phyloP scores from a whole-genome alignment of 2,329 filamentous ascomycete genomes.

The Alternaria dauci region DNA sequence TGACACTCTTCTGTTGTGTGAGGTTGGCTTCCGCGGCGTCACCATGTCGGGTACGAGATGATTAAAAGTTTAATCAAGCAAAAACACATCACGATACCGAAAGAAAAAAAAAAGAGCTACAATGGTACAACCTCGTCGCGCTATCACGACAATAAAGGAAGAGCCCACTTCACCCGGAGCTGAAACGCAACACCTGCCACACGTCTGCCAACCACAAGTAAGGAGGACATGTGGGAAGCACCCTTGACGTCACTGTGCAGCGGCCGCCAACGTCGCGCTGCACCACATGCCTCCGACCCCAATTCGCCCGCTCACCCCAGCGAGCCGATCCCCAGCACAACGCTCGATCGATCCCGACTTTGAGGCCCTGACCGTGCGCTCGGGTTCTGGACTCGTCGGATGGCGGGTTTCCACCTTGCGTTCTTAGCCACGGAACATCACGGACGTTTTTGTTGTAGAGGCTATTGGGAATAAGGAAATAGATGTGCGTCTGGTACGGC shows the following conservation, averaged over 20 bases:
- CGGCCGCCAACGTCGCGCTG: slow-evolving; percentile 20
- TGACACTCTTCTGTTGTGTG: neutral
- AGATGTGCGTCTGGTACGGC: neutral
- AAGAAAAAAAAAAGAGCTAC: neutral
- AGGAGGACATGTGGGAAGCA: neutral
- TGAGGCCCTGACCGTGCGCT: neutral
- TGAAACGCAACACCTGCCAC: neutral
- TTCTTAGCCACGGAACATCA: neutral
- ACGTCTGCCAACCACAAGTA: neutral
- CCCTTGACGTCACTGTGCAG: slow-evolving; percentile 26
- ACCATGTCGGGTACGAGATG: neutral
- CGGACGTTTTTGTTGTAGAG: neutral
- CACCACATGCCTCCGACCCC: neutral
- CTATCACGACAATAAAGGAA: neutral
- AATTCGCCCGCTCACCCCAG: neutral
- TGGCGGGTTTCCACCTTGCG: neutral
- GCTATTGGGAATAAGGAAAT: slow-evolving; percentile 10
- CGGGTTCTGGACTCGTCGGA: neutral
- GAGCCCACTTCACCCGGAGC: neutral
- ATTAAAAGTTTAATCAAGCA: neutral
- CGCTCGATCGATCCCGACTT: slow-evolving; percentile 18
- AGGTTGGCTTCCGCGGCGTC: neutral
- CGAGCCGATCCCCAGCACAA: slow-evolving; percentile 20
- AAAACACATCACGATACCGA: neutral
- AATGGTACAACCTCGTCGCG: neutral